phyloP scores from a whole-genome alignment of 768 basidiomycete genomes.

The Gelatoporia subvermispora region DNA sequence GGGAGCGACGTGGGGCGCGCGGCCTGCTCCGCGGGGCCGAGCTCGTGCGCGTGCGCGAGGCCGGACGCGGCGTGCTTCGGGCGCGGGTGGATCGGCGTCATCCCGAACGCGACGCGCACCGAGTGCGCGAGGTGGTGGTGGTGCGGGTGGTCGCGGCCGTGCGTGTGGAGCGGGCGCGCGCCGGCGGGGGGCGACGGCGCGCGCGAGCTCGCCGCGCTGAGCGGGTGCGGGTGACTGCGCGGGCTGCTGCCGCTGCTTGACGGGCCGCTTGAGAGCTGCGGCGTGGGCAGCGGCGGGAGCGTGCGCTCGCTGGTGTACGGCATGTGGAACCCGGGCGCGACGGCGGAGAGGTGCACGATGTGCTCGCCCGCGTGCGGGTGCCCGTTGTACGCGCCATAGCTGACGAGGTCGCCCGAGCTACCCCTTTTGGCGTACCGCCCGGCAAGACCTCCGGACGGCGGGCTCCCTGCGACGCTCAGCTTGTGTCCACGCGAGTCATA shows the following conservation, averaged over 20 bases:
- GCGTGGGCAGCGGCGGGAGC: conserved; percentile 40
- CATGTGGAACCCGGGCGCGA: conserved; percentile 15
- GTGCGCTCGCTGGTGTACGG: conserved; percentile 22
- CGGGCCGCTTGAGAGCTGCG: conserved; percentile 59
- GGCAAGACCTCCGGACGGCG: conserved; percentile 23
- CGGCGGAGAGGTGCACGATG: conserved; percentile 20
- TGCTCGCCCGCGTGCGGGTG: conserved; percentile 26
- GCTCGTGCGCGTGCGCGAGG: conserved; percentile 19
- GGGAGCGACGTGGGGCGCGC: conserved; percentile 33
- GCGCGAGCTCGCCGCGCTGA: conserved; percentile 51
- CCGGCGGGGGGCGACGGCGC: conserved; percentile 54
- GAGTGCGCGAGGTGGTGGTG: conserved; percentile 77
- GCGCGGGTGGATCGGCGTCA: conserved; percentile 70
- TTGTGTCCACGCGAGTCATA: conserved; percentile 17
- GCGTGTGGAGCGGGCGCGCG: conserved; percentile 12
- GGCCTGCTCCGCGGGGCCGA: conserved; percentile 12
- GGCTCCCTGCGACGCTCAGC: conserved; percentile 33
- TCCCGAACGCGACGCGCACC: conserved; percentile 84
- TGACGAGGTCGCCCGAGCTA: conserved; percentile 26
- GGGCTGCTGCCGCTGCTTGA: conserved; percentile 65
- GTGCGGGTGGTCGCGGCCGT: conserved; percentile 22
- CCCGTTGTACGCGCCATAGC: conserved; percentile 21
- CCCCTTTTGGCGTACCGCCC: conserved; percentile 21
- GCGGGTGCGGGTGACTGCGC: conserved; percentile 41
- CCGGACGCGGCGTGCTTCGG: conserved; percentile 30